phyloP scores from a whole-genome alignment of 257 asterid species.

The Henckelia pumila region DNA sequence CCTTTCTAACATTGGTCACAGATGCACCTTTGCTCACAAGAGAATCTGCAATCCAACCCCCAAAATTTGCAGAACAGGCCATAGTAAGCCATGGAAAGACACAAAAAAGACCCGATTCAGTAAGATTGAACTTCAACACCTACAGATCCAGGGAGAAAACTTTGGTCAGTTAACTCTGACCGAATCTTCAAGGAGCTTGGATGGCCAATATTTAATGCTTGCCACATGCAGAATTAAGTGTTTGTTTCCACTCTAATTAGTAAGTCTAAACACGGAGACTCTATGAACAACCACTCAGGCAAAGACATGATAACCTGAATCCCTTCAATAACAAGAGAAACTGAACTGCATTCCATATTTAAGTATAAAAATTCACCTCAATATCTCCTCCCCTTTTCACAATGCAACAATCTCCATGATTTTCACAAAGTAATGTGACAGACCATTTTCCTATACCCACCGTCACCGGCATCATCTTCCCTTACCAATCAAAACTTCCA shows the following conservation, averaged over 20 bases:
- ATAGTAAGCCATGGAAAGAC: conserved; percentile 89
- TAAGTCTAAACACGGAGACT: background rate
- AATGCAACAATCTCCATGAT: background rate
- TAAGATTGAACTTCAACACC: conserved; percentile 88
- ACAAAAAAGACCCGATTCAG: conserved; percentile 69
- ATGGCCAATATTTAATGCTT: background rate
- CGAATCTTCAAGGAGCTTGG: background rate
- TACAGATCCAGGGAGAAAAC: conserved; percentile 33
- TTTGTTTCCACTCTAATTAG: background rate
- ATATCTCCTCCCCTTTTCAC: background rate
- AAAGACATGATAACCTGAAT: background rate
- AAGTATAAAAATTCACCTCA: background rate
- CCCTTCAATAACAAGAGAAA: background rate
- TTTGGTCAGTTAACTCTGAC: conserved; percentile 6
- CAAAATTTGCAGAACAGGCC: conserved; percentile 83
- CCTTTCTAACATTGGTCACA: conserved; percentile 80
- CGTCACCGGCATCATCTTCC: background rate
- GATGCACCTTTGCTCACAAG: conserved; percentile 83
- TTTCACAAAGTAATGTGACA: background rate
- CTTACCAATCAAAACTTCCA: background rate
- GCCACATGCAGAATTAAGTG: background rate
- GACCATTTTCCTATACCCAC: background rate
- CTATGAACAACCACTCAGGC: background rate
- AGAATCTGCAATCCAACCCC: conserved; percentile 93
- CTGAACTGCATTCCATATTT: background rate